phyloP scores from a whole-genome alignment of 176 grass and related monocot species.

The Typha latifolia region DNA sequence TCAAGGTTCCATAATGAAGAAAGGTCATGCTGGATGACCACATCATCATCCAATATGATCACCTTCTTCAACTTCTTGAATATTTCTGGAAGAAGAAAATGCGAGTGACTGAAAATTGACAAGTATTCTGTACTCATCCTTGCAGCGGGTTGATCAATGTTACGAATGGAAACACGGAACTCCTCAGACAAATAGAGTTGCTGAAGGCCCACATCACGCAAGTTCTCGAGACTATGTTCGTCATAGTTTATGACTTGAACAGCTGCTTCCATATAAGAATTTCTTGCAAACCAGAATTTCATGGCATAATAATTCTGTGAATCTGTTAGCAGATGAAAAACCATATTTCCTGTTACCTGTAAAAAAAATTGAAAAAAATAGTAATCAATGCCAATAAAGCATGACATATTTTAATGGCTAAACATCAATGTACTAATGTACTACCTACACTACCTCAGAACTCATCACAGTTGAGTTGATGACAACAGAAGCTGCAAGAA shows the following conservation, averaged over 20 bases:
- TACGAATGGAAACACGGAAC: conserved; percentile 82
- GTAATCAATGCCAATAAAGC: conserved; percentile 23
- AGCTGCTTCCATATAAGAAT: conserved; percentile 59
- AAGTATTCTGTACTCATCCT: conserved; percentile 73
- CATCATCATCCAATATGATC: conserved; percentile 90
- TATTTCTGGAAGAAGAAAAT: conserved; percentile 93
- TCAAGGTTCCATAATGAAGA: conserved; percentile 86
- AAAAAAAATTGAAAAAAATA: conserved; percentile 17
- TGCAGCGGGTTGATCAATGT: conserved; percentile 47
- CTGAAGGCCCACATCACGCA: conserved; percentile 33
- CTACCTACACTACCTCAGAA: conserved; percentile 51
- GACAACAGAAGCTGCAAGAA: conserved; percentile 82
- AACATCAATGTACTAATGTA: conserved; percentile 14
- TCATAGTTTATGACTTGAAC: conserved; percentile 79
- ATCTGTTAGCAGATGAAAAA: conserved; percentile 88
- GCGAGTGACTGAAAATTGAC: conserved; percentile 88
- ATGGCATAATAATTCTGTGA: conserved; percentile 88
- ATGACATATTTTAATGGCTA: conserved; percentile 9
- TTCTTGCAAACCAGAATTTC: conserved; percentile 91
- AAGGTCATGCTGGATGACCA: conserved; percentile 86
- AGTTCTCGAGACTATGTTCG: conserved; percentile 42
- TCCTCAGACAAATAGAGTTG: conserved; percentile 76
- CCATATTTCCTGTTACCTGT: conserved; percentile 65
- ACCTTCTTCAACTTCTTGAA: conserved; percentile 90
- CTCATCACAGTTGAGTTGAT: conserved; percentile 84